These are phyloP conservation scores for Globisporangium perplexum DNA, from an alignment of 352 stramenopile genomes.

Conservation along the genomic window DNA sequence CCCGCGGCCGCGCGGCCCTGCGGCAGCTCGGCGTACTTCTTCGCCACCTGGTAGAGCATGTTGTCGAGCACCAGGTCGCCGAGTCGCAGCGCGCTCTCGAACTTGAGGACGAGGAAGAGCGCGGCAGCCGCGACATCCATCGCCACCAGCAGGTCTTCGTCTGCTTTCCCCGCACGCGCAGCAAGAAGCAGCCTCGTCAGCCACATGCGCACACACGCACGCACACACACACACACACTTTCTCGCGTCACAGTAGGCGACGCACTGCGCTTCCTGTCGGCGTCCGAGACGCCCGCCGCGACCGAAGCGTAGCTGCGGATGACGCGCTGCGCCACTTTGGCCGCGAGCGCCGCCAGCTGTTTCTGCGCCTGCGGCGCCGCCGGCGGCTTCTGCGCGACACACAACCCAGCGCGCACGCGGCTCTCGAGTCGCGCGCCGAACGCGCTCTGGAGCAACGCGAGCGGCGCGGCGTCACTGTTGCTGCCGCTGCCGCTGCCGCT, in stretches of 20 bases:
- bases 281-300: neutral
- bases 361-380: conserved; percentile 11
- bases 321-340: conserved; percentile 55
- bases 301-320: conserved; percentile 47
- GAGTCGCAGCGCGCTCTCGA: conserved; percentile 38
- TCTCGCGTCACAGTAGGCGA: neutral
- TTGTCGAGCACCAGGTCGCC: conserved; percentile 68
- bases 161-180: conserved; percentile 4
- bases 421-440: conserved; percentile 10
- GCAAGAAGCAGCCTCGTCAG: neutral
- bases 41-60: conserved; percentile 75
- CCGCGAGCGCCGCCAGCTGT: conserved; percentile 34
- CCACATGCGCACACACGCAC: neutral
- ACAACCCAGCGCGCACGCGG: conserved; percentile 8
- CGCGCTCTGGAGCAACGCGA: conserved; percentile 3
- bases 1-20: conserved; percentile 24
- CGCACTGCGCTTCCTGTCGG: conserved; percentile 16
- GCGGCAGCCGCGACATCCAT: conserved; percentile 53
- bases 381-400: neutral
- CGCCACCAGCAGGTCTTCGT: conserved; percentile 22
- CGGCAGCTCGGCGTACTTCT: conserved; percentile 59
- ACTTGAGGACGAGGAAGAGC: conserved; percentile 39
- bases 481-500: no score
- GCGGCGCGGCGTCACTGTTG: neutral
- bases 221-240: neutral